A percentile compares a stretch with the other conserved stretches of the same genome.
phyloP scores from a whole-genome alignment of 179 eudicot genomes.

The Spergularia azorica region DNA sequence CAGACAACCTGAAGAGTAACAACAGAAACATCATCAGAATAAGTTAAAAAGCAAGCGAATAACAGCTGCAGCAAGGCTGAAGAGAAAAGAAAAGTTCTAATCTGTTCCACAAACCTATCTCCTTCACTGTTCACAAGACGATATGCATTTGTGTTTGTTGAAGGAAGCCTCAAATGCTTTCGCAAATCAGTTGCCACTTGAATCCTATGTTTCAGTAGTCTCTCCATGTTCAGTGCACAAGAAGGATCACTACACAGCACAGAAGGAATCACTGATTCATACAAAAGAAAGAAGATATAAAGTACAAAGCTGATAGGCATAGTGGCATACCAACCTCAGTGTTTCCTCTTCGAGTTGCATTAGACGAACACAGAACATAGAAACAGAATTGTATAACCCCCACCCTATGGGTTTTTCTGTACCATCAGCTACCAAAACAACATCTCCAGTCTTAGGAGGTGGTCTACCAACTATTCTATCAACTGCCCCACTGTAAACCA shows the following conservation, averaged over 20 bases:
- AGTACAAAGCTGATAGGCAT: neutral
- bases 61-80: constrained; percentile 2
- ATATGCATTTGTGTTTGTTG: constrained; percentile 68
- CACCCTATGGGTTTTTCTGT: constrained; percentile 84
- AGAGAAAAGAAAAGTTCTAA: neutral
- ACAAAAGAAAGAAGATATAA: neutral
- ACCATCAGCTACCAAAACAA: constrained; percentile 88
- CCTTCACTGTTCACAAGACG: constrained; percentile 98
- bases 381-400: constrained; percentile 87
- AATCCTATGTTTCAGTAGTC: constrained; percentile 65
- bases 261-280: constrained; percentile 4
- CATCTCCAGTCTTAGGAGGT: constrained; percentile 87
- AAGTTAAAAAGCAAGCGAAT: constrained; percentile 6
- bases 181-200: constrained; percentile 59
- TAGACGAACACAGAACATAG: constrained; percentile 91
- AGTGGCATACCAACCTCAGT: constrained; percentile 38
- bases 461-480: constrained; percentile 93
- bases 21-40: constrained; percentile 20
- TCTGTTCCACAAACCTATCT: constrained; percentile 58
- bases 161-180: constrained; percentile 70
- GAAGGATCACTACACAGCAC: constrained; percentile 61
- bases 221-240: constrained; percentile 76
- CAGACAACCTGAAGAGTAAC: constrained; percentile 74
- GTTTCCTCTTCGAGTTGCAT: constrained; percentile 93
- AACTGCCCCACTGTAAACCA: constrained; percentile 93